Conservation (phyloP, 192 early-diverging fungal genomes). For the Linnemannia schmuckeri region DNA sequence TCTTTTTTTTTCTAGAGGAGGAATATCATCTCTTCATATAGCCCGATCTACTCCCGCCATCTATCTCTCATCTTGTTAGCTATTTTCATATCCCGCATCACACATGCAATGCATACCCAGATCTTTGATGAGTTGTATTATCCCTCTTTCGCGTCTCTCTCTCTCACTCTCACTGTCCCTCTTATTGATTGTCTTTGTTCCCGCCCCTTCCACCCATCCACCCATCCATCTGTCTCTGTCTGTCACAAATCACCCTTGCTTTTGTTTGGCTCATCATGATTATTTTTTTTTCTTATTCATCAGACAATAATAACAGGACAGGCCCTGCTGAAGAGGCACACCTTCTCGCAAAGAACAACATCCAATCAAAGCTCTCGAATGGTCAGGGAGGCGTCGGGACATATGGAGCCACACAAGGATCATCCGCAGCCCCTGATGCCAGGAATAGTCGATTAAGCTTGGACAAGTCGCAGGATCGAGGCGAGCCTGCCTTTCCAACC, state of each 20-base stretch:
- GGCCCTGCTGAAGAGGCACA: constrained; percentile 7
- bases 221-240: background rate
- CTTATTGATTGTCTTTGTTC: background rate
- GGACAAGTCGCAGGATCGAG: background rate
- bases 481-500: constrained; percentile 36
- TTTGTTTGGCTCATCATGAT: background rate
- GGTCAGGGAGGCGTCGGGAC: background rate
- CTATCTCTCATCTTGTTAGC: background rate
- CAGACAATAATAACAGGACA: background rate
- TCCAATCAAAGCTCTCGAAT: background rate
- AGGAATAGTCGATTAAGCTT: background rate
- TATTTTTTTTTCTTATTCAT: background rate
- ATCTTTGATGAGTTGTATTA: background rate
- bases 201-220: background rate
- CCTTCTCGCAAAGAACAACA: constrained; percentile 15
- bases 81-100: background rate
- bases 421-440: background rate
- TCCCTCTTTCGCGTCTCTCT: background rate
- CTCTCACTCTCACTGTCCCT: background rate
- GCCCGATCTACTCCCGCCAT: background rate
- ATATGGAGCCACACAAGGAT: background rate
- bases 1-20: background rate
- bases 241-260: background rate
- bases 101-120: background rate
- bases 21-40: background rate